Evolutionary conservation across 768 basidiomycete genomes (phyloP).

Genomic region (Tricholoma hemisulphureum): DNA sequence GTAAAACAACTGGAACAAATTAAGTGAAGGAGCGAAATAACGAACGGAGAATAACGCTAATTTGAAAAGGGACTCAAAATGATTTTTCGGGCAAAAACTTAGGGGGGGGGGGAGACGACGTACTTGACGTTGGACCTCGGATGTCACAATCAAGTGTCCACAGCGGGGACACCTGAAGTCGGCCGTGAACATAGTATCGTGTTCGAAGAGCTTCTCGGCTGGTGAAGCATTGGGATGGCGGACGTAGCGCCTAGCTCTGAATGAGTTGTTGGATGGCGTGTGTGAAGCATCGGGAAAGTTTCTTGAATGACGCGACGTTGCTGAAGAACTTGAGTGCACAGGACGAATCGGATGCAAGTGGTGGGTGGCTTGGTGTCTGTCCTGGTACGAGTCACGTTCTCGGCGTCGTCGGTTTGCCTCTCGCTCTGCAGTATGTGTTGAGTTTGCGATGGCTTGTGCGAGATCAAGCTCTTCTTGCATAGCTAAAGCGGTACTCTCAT

Average conservation of each 20-base stretch:
- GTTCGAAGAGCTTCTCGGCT: not conserved
- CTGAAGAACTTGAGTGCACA: not conserved
- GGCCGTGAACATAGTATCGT: not conserved
- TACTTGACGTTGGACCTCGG: not conserved
- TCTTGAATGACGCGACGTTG: not conserved
- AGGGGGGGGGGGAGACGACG: not conserved
- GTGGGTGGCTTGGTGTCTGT: not conserved
- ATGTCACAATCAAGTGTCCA: not conserved
- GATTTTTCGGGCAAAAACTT: not conserved
- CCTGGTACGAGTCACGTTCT: not conserved
- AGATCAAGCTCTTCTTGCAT: not conserved
- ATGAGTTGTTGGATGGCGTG: not conserved
- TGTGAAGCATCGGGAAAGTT: not conserved
- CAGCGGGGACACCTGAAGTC: not conserved
- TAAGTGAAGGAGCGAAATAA: constrained; percentile 19
- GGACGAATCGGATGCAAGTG: not conserved
- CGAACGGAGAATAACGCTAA: not conserved
- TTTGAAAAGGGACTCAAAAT: not conserved
- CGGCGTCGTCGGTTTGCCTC: not conserved
- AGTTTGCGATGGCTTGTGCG: constrained; percentile 1
- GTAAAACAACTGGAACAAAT: constrained; percentile 21
- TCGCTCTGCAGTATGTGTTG: not conserved
- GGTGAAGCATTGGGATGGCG: not conserved
- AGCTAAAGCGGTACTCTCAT: not conserved
- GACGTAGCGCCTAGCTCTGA: not conserved